Conservation (phyloP, 495 filamentous ascomycete species). For the Venustampulla echinocandica region DNA sequence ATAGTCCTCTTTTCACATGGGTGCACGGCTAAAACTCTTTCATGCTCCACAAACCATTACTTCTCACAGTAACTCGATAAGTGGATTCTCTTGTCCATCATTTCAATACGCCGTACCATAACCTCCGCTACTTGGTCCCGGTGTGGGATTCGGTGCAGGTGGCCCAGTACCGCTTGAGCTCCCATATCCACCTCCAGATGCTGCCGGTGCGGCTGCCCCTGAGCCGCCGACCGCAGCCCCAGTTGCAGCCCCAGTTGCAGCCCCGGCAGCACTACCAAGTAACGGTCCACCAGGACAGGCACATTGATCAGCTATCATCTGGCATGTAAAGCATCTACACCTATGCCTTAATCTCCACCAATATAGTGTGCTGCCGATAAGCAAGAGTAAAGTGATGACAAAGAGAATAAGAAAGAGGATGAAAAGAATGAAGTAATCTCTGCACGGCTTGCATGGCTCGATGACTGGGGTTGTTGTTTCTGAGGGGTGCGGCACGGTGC, state of each 20-base stretch:
- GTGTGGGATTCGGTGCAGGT: too few relatives aligned
- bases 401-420: conserved; percentile 14
- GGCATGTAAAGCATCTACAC: conserved; percentile 2
- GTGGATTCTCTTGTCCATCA: too few relatives aligned
- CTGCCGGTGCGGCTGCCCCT: neutral
- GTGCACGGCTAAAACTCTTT: too few relatives aligned
- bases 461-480: neutral
- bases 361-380: neutral
- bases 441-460: neutral
- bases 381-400: conserved; percentile 4
- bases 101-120: too few relatives aligned
- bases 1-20: too few relatives aligned
- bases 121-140: too few relatives aligned
- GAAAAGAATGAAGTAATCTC: conserved; percentile 10
- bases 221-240: neutral
- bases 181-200: neutral
- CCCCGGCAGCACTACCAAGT: neutral
- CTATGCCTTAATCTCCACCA: conserved; percentile 4
- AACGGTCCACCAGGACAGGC: conserved; percentile 6
- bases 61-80: too few relatives aligned
- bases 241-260: neutral
- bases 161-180: too few relatives aligned
- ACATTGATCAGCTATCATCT: conserved; percentile 6
- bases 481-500: neutral
- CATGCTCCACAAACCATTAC: too few relatives aligned